Evolutionary conservation across 2,329 filamentous ascomycete species (phyloP).

Genomic region (Aspergillus candidus): DNA sequence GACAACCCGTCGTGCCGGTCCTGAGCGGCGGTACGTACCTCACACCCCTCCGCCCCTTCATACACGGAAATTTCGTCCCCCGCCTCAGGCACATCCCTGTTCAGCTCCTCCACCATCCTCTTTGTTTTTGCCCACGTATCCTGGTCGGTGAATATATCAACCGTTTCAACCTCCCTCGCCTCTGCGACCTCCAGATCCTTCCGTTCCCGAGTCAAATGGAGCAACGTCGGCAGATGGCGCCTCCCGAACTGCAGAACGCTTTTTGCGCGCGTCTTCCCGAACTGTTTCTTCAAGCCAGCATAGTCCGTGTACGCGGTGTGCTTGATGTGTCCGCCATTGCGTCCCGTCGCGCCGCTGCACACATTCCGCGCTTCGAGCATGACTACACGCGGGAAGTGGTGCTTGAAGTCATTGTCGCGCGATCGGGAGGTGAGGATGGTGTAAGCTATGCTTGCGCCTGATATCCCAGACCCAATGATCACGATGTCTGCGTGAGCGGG

Average conservation of each 20-base stretch:
- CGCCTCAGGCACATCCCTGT: constrained; percentile 5
- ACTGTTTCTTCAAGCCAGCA: constrained; percentile 1
- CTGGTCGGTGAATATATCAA: constrained; percentile 10
- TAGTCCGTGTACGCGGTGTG: constrained; percentile 6
- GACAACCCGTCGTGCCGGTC: too few relatives aligned
- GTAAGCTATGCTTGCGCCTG: constrained; percentile 21
- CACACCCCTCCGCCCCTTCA: constrained; percentile 8
- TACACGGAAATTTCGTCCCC: constrained; percentile 2
- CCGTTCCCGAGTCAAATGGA: not conserved
- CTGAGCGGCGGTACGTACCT: constrained; percentile 8
- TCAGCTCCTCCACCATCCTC: constrained; percentile 6
- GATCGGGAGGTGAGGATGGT: constrained; percentile 12
- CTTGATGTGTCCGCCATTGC: constrained; percentile 24
- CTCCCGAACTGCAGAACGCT: constrained; percentile 5
- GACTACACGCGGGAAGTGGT: constrained; percentile 4
- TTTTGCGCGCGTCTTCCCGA: constrained; percentile 5
- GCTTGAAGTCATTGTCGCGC: not conserved
- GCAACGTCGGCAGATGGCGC: constrained; percentile 5
- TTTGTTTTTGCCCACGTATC: constrained; percentile 9
- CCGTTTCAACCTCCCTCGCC: constrained; percentile 9
- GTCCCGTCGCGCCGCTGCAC: constrained; percentile 24
- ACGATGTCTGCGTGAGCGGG: constrained; percentile 18
- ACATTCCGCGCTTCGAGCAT: constrained; percentile 23
- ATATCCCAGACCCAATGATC: constrained; percentile 16
- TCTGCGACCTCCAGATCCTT: too few relatives aligned